Percentiles rank a stretch among this genome's conserved stretches.
Conservation (phyloP, 805 yeast species). For the Starmerella asiatica region DNA sequence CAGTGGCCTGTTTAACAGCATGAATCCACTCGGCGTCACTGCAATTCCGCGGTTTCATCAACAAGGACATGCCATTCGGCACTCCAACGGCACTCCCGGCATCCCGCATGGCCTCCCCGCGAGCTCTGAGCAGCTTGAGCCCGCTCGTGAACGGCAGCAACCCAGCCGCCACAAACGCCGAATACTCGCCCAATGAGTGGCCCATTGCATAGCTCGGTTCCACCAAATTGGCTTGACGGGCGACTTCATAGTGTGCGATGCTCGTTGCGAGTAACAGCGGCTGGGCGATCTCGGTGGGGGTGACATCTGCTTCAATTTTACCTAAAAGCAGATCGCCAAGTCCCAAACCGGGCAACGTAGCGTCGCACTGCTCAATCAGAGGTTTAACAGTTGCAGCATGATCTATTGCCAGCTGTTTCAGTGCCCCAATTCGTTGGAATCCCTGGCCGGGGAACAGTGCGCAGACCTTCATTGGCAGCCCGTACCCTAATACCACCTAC, state of each 20-base stretch:
- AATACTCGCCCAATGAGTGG: conserved; percentile 41
- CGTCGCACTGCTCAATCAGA: conserved; percentile 25
- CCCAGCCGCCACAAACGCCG: conserved; percentile 33
- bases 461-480: conserved; percentile 6
- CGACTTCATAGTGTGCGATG: conserved; percentile 23
- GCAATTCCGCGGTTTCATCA: conserved; percentile 11
- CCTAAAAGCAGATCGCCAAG: conserved; percentile 15
- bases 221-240: neutral
- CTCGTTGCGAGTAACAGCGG: conserved; percentile 39
- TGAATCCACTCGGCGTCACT: conserved; percentile 7
- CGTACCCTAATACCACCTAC: no score
- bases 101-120: conserved; percentile 35
- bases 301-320: conserved; percentile 16
- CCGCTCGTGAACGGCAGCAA: conserved; percentile 28
- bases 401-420: conserved; percentile 16
- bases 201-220: conserved; percentile 26
- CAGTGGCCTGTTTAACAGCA: conserved; percentile 8
- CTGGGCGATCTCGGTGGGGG: conserved; percentile 37
- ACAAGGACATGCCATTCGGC: conserved; percentile 18
- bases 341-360: conserved; percentile 31
- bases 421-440: conserved; percentile 26
- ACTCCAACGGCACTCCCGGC: conserved; percentile 29
- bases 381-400: conserved; percentile 21
- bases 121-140: conserved; percentile 32
- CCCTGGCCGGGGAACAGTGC: conserved; percentile 29